A percentile compares a stretch with the other conserved stretches of the same genome.
Conservation (phyloP, 306 rosid species). For the Comarum palustre region DNA sequence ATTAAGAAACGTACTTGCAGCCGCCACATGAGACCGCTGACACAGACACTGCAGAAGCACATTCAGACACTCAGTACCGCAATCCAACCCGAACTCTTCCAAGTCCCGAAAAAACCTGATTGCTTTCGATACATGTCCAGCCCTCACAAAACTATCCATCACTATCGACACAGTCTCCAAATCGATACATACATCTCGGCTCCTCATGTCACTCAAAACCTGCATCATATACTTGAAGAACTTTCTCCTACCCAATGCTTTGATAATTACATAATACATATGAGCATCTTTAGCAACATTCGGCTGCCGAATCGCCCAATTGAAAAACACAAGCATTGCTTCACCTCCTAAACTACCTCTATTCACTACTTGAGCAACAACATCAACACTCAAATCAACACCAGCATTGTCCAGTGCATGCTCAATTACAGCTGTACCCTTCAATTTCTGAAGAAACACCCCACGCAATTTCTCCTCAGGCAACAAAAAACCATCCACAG, state of each 20-base stretch:
- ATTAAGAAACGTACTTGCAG: conserved; percentile 53
- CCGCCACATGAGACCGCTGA: conserved; percentile 53
- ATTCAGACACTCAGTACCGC: conserved; percentile 53
- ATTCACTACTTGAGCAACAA: conserved; percentile 49
- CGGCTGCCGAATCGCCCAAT: conserved; percentile 73
- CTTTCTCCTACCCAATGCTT: conserved; percentile 77
- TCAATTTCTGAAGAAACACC: conserved; percentile 70
- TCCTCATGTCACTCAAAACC: conserved; percentile 44
- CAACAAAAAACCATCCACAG: conserved; percentile 54
- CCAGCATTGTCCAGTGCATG: conserved; percentile 44
- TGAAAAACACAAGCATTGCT: conserved; percentile 64
- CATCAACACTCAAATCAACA: conserved; percentile 44
- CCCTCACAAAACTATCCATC: conserved; percentile 65
- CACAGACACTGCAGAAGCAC: conserved; percentile 62
- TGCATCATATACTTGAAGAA: conserved; percentile 45
- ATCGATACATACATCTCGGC: conserved; percentile 39
- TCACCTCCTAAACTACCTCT: conserved; percentile 63
- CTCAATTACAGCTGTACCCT: conserved; percentile 60
- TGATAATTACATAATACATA: conserved; percentile 51
- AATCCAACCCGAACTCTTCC: conserved; percentile 52
- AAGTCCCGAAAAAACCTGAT: conserved; percentile 48
- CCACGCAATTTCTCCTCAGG: conserved; percentile 78
- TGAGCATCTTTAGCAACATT: conserved; percentile 36
- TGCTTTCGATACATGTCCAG: conserved; percentile 60
- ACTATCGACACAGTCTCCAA: conserved; percentile 49